A percentile compares a stretch with the other conserved stretches of the same genome.
These are phyloP conservation scores for Allium cepa DNA, from an alignment of 106 monocot species.

Conservation along the genomic window DNA sequence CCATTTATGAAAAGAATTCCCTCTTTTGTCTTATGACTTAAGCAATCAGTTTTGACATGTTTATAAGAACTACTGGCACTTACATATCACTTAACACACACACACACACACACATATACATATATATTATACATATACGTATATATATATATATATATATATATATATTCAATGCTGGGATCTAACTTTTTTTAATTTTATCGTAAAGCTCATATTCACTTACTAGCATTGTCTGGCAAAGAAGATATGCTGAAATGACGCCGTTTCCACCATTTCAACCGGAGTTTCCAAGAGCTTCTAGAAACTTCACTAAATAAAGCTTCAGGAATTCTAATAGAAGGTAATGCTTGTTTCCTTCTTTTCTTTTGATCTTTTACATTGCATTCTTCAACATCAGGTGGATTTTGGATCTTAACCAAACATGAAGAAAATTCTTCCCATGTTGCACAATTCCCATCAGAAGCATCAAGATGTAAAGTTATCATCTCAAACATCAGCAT, in stretches of 20 bases:
- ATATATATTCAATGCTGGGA: background rate
- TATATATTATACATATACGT: no score
- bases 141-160: no score
- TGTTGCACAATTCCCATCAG: constrained; percentile 26
- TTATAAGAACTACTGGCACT: background rate
- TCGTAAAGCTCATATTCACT: background rate
- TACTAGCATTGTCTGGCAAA: constrained; percentile 40
- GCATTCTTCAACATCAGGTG: constrained; percentile 35
- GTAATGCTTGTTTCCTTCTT: background rate
- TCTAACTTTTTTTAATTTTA: background rate
- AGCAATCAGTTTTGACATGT: background rate
- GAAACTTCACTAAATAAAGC: constrained; percentile 12
- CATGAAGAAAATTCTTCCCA: constrained; percentile 67
- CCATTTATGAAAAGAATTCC: background rate
- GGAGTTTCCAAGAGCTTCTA: constrained; percentile 37
- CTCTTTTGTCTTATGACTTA: background rate
- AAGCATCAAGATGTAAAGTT: constrained; percentile 52
- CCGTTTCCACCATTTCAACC: constrained; percentile 57
- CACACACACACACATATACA: no score
- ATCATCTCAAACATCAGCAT: constrained; percentile 48
- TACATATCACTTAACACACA: background rate
- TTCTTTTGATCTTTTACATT: constrained; percentile 21
- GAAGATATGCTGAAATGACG: constrained; percentile 43
- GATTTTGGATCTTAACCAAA: constrained; percentile 27
- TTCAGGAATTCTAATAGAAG: constrained; percentile 16